Conservation (phyloP, 2,329 filamentous ascomycete genomes). For the Sordariomycetes sp. region DNA sequence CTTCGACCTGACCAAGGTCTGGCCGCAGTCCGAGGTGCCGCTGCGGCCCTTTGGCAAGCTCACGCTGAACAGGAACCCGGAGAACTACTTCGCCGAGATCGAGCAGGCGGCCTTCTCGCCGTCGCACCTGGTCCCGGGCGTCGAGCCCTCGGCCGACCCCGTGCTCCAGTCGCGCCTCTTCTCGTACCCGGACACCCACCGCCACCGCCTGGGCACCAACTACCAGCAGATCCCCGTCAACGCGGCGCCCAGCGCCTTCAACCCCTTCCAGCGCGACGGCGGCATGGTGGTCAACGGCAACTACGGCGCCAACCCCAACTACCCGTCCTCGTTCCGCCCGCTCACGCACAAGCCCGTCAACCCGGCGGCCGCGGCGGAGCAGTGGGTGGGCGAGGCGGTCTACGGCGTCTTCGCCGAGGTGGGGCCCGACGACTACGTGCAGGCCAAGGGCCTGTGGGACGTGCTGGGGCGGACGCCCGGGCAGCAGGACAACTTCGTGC, state of each 20-base stretch:
- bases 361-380: constrained; percentile 30
- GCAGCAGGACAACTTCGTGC: constrained; percentile 51
- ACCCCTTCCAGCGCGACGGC: constrained; percentile 67
- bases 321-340: constrained; percentile 37
- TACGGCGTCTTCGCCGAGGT: constrained; percentile 32
- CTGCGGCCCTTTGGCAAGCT: constrained; percentile 50
- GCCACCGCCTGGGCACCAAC: constrained; percentile 52
- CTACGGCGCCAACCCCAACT: constrained; percentile 50
- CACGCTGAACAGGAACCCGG: constrained; percentile 52
- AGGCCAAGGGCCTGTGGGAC: constrained; percentile 36
- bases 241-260: constrained; percentile 35
- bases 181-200: constrained; percentile 51
- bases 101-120: constrained; percentile 60
- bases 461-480: constrained; percentile 35
- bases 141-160: constrained; percentile 51
- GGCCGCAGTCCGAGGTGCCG: constrained; percentile 54
- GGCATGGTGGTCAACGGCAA: constrained; percentile 58
- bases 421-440: constrained; percentile 37
- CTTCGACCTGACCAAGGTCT: constrained; percentile 61
- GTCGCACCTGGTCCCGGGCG: constrained; percentile 51
- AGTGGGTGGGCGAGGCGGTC: constrained; percentile 34
- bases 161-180: constrained; percentile 51
- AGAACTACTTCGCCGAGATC: constrained; percentile 61
- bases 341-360: constrained; percentile 30
- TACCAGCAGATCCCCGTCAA: constrained; percentile 57